Evolutionary conservation across 805 yeast species (phyloP), one percentile per base, ranked within the genome.

Genomic region (Suhomyces sp.): DNA sequence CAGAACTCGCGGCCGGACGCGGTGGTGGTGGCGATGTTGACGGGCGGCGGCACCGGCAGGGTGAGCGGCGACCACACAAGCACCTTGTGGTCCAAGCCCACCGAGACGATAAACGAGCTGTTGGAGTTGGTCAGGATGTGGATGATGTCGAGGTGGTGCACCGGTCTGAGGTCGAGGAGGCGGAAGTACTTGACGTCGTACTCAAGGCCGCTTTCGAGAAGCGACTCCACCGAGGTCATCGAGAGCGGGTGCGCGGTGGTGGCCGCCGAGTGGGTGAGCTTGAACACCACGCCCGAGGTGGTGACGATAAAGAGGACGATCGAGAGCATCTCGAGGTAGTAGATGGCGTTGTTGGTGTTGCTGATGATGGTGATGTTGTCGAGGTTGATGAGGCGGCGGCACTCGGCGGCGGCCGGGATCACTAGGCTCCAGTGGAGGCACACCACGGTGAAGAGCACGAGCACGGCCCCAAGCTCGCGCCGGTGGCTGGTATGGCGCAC

Each of bases 51-150:
- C 3, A 44, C 46, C 7, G 50, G 41, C 1, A 74, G 67, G 8
- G 55, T 33, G 51, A 84, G 63, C 3, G 91, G 91, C 0, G 88
- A 85, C 96, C 96, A 89, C 9, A 88, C 81, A 31, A 83, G 66
- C 4, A 89, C 77, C 54, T 78, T 81, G 59, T 87, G 91, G 60
- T 89, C 96, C 62, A 90, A 71, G 4, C 92, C 93, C 26, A 87
- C 79, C 1, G 88, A 78, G 0, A 88, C 83, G 23, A 88, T 76
- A 60, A 87, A 85, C 2, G 90, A 84, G 49, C 83, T 77, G 12
- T 80, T 71, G 19, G 76, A 66, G 12, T 88, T 84, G 0, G 90
- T 79, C n/a, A 77, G 69, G 9, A 87, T 71, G 52, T 77, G 78
- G 33, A 86, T 75, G 4, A 88, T 76, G 64, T 90, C 96, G 47